Conservation (phyloP, 495 filamentous ascomycete genomes). For the Neurospora tetrasperma region DNA sequence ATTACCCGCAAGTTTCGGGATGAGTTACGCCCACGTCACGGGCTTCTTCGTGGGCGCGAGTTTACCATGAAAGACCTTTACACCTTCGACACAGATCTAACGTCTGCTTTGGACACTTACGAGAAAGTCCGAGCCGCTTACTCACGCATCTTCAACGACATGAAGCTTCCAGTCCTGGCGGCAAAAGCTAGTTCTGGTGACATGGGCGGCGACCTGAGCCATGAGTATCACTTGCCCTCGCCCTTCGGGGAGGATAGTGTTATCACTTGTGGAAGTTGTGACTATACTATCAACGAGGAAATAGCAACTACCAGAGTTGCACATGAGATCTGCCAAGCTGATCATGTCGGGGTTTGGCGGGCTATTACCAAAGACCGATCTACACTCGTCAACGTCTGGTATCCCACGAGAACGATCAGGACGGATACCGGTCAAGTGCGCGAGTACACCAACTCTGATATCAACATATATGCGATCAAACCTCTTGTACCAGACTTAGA, state of each 20-base stretch:
- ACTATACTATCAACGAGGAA: slow-evolving; percentile 79
- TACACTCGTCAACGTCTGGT: slow-evolving; percentile 59
- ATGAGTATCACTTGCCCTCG: slow-evolving; percentile 87
- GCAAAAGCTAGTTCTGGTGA: slow-evolving; percentile 89
- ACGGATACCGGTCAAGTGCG: not conserved
- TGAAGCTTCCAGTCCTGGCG: slow-evolving; percentile 74
- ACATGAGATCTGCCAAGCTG: not conserved
- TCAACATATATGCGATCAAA: slow-evolving; percentile 66
- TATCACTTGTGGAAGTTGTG: slow-evolving; percentile 62
- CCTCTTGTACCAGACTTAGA: slow-evolving; percentile 63
- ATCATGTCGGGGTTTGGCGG: slow-evolving; percentile 41
- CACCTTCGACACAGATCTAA: slow-evolving; percentile 68
- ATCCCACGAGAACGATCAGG: slow-evolving; percentile 31
- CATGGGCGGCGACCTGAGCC: slow-evolving; percentile 86
- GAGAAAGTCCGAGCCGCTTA: slow-evolving; percentile 60
- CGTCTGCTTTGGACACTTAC: slow-evolving; percentile 69
- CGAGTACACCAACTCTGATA: slow-evolving; percentile 31
- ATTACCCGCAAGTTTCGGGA: slow-evolving; percentile 92
- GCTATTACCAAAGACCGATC: slow-evolving; percentile 59
- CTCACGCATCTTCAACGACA: slow-evolving; percentile 61
- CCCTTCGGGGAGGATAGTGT: slow-evolving; percentile 76
- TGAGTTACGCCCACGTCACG: slow-evolving; percentile 78
- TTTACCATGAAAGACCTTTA: slow-evolving; percentile 99
- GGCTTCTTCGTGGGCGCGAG: slow-evolving; percentile 80
- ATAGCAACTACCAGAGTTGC: slow-evolving; percentile 27